Conservation (phyloP, 1,284 basidiomycete species). For the Fomes fomentarius region DNA sequence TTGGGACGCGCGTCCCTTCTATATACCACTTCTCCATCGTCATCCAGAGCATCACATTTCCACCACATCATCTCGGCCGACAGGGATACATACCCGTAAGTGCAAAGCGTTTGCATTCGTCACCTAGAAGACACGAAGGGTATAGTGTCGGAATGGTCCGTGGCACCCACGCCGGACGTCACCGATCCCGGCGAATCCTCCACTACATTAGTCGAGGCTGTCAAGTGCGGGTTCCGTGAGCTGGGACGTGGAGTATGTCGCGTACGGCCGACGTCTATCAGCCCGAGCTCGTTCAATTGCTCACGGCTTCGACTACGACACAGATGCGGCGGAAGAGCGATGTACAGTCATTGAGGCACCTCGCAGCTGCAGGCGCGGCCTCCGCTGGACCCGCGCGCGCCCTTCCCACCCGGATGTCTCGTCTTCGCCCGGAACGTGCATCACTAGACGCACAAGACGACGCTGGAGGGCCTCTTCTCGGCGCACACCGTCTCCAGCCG, state of each 20-base stretch:
- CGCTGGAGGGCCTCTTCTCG: conserved; percentile 61
- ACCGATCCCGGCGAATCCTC: not conserved
- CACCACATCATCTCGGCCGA: conserved; percentile 62
- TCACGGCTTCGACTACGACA: too few species aligned
- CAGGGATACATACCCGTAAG: conserved; percentile 50
- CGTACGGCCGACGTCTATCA: conserved; percentile 55
- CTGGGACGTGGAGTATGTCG: conserved; percentile 66
- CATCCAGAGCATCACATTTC: conserved; percentile 59
- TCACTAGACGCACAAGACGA: conserved; percentile 75
- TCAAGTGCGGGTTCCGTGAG: conserved; percentile 59
- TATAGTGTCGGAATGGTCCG: conserved; percentile 57
- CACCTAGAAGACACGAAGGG: conserved; percentile 45
- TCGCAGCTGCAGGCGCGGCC: not conserved
- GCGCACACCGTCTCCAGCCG: conserved; percentile 40
- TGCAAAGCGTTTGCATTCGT: conserved; percentile 78
- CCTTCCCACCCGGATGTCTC: conserved; percentile 67
- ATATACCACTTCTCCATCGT: conserved; percentile 47
- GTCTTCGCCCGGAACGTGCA: conserved; percentile 72
- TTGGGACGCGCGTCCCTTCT: conserved; percentile 73
- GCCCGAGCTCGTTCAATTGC: conserved; percentile 22
- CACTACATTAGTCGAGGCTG: conserved; percentile 42
- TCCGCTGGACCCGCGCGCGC: conserved; percentile 32
- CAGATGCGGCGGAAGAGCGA: too few species aligned
- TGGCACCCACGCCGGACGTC: conserved; percentile 46
- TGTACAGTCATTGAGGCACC: too few species aligned